Evolutionary conservation across 306 rosid species (phyloP).

Genomic region (Urtica urens): DNA sequence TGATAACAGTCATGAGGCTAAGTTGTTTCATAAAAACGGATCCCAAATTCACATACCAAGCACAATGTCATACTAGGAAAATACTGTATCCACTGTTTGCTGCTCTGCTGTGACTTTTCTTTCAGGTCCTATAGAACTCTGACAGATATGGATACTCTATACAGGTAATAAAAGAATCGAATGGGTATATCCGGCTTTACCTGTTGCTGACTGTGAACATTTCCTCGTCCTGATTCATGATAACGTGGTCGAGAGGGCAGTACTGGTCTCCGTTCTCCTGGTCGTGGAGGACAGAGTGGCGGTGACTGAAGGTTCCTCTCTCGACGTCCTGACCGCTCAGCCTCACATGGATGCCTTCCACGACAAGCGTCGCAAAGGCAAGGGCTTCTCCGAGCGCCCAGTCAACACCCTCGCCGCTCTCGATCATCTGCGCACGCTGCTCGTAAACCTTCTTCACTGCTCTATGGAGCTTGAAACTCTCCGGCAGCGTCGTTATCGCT

Average conservation of each 20-base stretch:
- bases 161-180: too few species aligned
- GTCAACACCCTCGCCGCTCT: slow-evolving; percentile 88
- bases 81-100: too few species aligned
- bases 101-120: too few species aligned
- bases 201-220: slow-evolving; percentile 98
- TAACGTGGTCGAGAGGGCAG: slow-evolving; percentile 79
- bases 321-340: slow-evolving; percentile 97
- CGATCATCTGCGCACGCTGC: slow-evolving; percentile 79
- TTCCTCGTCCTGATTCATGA: slow-evolving; percentile 82
- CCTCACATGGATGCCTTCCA: slow-evolving; percentile 94
- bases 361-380: slow-evolving; percentile 81
- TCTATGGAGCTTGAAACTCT: slow-evolving; percentile 69
- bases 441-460: slow-evolving; percentile 89
- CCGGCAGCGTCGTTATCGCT: slow-evolving; percentile 78
- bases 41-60: too few species aligned
- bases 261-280: slow-evolving; percentile 74
- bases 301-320: slow-evolving; percentile 96
- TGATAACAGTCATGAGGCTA: too few species aligned
- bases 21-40: too few species aligned
- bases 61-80: too few species aligned
- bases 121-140: too few species aligned
- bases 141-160: too few species aligned
- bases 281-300: slow-evolving; percentile 88
- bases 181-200: too few species aligned
- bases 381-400: slow-evolving; percentile 97